Conservation (phyloP, 2,329 filamentous ascomycete genomes). For the Nothomitra cinnamomea region DNA sequence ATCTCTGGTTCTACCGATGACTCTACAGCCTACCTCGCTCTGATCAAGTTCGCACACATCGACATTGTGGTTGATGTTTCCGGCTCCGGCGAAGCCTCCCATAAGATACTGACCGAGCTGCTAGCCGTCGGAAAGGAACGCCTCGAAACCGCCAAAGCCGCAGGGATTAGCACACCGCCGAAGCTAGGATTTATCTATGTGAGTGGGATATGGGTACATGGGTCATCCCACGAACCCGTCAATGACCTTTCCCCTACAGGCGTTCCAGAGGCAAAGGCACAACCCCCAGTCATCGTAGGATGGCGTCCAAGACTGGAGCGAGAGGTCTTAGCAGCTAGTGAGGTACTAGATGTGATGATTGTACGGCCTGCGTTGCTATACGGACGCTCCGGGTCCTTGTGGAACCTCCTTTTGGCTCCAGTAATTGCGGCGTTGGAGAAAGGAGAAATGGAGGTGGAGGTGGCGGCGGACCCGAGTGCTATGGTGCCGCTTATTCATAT, state of each 20-base stretch:
- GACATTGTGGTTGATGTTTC: constrained; percentile 21
- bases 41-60: constrained; percentile 15
- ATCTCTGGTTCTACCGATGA: constrained; percentile 15
- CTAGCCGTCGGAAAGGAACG: constrained; percentile 12
- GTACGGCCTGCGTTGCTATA: constrained; percentile 21
- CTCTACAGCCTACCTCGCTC: constrained; percentile 10
- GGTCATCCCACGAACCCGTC: constrained; percentile 14
- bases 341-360: constrained; percentile 20
- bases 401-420: constrained; percentile 14
- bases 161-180: constrained; percentile 11
- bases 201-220: constrained; percentile 24
- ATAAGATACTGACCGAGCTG: constrained; percentile 14
- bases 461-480: constrained; percentile 13
- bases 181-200: constrained; percentile 24
- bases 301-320: constrained; percentile 20
- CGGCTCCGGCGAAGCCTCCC: constrained; percentile 13
- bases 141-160: constrained; percentile 10
- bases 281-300: constrained; percentile 14
- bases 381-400: constrained; percentile 19
- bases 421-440: constrained; percentile 14
- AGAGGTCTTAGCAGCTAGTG: constrained; percentile 16
- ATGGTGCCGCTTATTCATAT: constrained; percentile 20
- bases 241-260: constrained; percentile 19
- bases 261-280: constrained; percentile 8
- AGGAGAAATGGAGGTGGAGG: constrained; percentile 9